phyloP scores from a whole-genome alignment of 2,329 filamentous ascomycete genomes.

The Scedosporium apiospermum region DNA sequence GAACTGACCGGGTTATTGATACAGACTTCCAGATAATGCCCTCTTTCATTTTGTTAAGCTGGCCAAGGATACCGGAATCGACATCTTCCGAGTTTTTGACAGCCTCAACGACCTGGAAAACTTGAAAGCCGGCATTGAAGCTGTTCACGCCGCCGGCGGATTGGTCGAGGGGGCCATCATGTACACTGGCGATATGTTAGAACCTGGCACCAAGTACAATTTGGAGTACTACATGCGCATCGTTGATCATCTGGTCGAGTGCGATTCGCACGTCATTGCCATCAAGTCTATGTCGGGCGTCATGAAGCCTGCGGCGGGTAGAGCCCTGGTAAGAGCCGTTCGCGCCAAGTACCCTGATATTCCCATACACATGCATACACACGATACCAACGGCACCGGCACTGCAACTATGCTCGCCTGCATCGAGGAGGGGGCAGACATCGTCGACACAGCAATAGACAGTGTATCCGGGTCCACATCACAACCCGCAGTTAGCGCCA shows the following conservation, averaged over 20 bases:
- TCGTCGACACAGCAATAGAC: slow-evolving; percentile 91
- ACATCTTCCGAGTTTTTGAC: slow-evolving; percentile 98
- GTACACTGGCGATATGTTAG: slow-evolving; percentile 63
- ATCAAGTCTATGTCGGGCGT: slow-evolving; percentile 99
- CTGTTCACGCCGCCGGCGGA: slow-evolving; percentile 93
- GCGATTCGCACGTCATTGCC: slow-evolving; percentile 82
- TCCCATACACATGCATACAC: slow-evolving; percentile 96
- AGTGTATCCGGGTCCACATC: slow-evolving; percentile 97
- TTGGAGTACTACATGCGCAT: slow-evolving; percentile 86
- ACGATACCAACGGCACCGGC: slow-evolving; percentile 96
- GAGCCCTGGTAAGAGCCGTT: slow-evolving; percentile 73
- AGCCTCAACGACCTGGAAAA: slow-evolving; percentile 93
- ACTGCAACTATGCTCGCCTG: slow-evolving; percentile 97
- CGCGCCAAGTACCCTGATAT: slow-evolving; percentile 94
- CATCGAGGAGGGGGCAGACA: slow-evolving; percentile 86
- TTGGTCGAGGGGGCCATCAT: slow-evolving; percentile 86
- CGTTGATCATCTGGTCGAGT: slow-evolving; percentile 79
- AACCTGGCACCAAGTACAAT: slow-evolving; percentile 98
- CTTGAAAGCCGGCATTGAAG: slow-evolving; percentile 93
- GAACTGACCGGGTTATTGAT: no score
- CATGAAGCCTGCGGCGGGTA: slow-evolving; percentile 89
- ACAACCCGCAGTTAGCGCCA: slow-evolving; percentile 92
- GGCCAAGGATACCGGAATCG: slow-evolving; percentile 95
- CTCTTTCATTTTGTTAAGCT: slow-evolving; percentile 98
- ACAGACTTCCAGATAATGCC: slow-evolving; percentile 77